These are phyloP conservation scores for Lasiosphaeria ovina DNA, from an alignment of 495 filamentous ascomycete genomes.

Conservation along the genomic window DNA sequence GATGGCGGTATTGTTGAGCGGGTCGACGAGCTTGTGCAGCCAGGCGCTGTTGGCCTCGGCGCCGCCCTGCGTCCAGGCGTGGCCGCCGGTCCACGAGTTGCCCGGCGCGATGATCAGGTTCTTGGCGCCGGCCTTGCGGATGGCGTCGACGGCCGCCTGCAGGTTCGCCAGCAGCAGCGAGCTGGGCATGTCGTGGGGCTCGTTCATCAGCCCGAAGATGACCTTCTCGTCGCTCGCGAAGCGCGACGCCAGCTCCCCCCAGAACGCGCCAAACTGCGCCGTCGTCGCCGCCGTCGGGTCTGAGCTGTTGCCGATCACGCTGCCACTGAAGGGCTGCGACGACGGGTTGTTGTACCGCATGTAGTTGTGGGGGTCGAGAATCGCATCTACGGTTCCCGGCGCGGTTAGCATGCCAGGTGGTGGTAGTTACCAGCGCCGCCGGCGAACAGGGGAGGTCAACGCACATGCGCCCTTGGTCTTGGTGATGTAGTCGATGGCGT, in stretches of 20 bases:
- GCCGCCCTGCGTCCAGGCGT: constrained; percentile 47
- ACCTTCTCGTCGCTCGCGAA: constrained; percentile 51
- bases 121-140: constrained; percentile 42
- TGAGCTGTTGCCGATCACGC: constrained; percentile 49
- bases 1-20: constrained; percentile 47
- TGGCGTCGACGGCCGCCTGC: constrained; percentile 51
- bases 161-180: constrained; percentile 46
- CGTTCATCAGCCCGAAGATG: constrained; percentile 50
- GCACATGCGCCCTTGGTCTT: constrained; percentile 45
- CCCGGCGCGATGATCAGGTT: constrained; percentile 51
- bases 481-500: constrained; percentile 52
- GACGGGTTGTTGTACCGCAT: constrained; percentile 55
- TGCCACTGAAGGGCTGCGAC: constrained; percentile 47
- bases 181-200: constrained; percentile 53
- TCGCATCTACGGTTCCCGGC: constrained; percentile 30
- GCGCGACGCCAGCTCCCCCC: constrained; percentile 50
- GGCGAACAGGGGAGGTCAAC: constrained; percentile 4
- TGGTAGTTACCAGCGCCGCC: neutral
- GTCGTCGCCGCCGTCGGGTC: constrained; percentile 45
- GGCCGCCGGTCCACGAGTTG: constrained; percentile 49
- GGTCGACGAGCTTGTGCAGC: constrained; percentile 46
- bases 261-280: constrained; percentile 51
- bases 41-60: constrained; percentile 41
- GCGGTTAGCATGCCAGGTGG: neutral
- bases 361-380: constrained; percentile 57